Evolutionary conservation across 257 asterid species (phyloP).

Genomic region (Apocynum venetum): DNA sequence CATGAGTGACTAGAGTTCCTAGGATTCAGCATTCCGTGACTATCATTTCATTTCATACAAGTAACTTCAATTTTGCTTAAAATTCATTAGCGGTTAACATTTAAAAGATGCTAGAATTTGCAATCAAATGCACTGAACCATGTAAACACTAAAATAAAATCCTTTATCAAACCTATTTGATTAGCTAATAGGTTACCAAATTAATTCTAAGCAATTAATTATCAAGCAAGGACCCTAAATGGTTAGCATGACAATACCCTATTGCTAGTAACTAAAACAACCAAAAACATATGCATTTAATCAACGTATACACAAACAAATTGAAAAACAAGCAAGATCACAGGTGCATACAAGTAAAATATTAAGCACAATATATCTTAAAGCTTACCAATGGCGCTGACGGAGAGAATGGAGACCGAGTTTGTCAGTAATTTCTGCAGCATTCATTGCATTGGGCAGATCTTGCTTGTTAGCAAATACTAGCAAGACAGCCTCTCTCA

Average conservation of each 20-base stretch:
- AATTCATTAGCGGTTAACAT: too few species aligned
- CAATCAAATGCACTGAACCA: too few species aligned
- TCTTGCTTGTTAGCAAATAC: conserved; percentile 46
- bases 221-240: too few species aligned
- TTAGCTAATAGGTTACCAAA: too few species aligned
- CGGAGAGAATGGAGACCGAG: conserved; percentile 46
- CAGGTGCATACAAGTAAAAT: not conserved
- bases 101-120: too few species aligned
- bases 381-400: conserved; percentile 38
- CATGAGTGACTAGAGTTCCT: too few species aligned
- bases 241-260: not conserved
- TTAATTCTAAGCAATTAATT: too few species aligned
- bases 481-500: conserved; percentile 42
- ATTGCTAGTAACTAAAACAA: not conserved
- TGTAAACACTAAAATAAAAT: too few species aligned
- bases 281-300: not conserved
- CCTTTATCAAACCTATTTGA: too few species aligned
- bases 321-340: not conserved
- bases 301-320: not conserved
- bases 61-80: too few species aligned
- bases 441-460: conserved; percentile 47
- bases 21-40: too few species aligned
- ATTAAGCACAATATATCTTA: not conserved
- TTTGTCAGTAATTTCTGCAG: conserved; percentile 43
- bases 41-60: too few species aligned